A percentile compares a stretch with the other conserved stretches of the same genome.
These are phyloP conservation scores for Fraxinus anomala DNA, from an alignment of 257 asterid genomes.

Conservation along the genomic window DNA sequence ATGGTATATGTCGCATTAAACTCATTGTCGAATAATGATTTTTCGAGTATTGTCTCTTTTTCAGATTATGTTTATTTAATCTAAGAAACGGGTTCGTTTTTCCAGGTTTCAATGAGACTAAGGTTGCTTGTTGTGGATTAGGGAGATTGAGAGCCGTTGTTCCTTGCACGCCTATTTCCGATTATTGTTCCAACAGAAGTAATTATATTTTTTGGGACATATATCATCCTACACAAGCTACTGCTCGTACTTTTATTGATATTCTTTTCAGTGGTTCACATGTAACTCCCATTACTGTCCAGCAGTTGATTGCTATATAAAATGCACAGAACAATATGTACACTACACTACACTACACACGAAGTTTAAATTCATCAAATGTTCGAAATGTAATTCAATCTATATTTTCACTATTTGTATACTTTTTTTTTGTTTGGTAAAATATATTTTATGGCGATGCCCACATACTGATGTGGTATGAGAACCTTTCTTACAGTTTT, in stretches of 20 bases:
- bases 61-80: too few relatives aligned
- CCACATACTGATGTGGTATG: too few relatives aligned
- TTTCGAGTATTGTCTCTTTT: background rate
- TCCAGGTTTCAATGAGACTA: constrained; percentile 63
- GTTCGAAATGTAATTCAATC: background rate
- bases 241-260: constrained; percentile 44
- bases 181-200: constrained; percentile 52
- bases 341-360: background rate
- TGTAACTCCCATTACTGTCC: constrained; percentile 52
- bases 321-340: background rate
- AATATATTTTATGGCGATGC: too few relatives aligned
- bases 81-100: background rate
- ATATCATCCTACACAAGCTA: constrained; percentile 76
- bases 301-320: constrained; percentile 51
- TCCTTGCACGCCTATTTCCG: constrained; percentile 70
- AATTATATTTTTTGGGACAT: constrained; percentile 78
- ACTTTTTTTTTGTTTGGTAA: too few relatives aligned
- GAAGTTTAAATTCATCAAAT: too few relatives aligned
- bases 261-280: constrained; percentile 37
- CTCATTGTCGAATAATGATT: background rate
- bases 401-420: background rate
- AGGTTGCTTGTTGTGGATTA: constrained; percentile 78
- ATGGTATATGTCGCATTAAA: constrained; percentile 42
- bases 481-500: too few relatives aligned
- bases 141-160: constrained; percentile 63